These are phyloP conservation scores for Acacia melanoxylon DNA, from an alignment of 306 rosid genomes.

Conservation along the genomic window DNA sequence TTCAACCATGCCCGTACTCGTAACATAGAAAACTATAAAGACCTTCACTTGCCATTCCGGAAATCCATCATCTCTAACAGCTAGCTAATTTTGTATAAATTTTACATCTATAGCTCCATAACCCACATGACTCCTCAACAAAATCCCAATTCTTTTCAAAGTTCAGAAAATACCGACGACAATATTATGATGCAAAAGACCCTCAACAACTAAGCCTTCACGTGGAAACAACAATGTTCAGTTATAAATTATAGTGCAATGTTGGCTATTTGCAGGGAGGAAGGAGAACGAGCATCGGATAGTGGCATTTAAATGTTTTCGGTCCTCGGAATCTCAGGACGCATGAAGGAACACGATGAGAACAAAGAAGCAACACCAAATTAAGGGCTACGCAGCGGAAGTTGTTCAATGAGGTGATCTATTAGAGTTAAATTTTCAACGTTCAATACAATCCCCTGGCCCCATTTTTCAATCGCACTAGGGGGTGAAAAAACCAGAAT, in stretches of 20 bases:
- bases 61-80: background rate
- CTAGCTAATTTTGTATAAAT: background rate
- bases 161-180: background rate
- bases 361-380: background rate
- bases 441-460: background rate
- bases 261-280: background rate
- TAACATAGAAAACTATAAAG: background rate
- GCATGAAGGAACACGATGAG: background rate
- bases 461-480: background rate
- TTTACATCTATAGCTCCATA: background rate
- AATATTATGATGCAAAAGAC: background rate
- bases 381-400: background rate
- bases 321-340: background rate
- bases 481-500: background rate
- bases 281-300: background rate
- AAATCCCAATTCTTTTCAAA: background rate
- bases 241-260: background rate
- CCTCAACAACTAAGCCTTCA: background rate
- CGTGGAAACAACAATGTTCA: background rate
- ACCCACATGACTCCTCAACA: constrained; percentile 22
- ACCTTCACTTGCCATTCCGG: constrained; percentile 11
- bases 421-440: background rate
- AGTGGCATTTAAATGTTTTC: background rate
- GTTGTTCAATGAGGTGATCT: background rate
- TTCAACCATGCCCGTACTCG: background rate